A percentile compares a stretch with the other conserved stretches of the same genome.
phyloP scores from a whole-genome alignment of 257 asterid species.

The Capsicum baccatum region DNA sequence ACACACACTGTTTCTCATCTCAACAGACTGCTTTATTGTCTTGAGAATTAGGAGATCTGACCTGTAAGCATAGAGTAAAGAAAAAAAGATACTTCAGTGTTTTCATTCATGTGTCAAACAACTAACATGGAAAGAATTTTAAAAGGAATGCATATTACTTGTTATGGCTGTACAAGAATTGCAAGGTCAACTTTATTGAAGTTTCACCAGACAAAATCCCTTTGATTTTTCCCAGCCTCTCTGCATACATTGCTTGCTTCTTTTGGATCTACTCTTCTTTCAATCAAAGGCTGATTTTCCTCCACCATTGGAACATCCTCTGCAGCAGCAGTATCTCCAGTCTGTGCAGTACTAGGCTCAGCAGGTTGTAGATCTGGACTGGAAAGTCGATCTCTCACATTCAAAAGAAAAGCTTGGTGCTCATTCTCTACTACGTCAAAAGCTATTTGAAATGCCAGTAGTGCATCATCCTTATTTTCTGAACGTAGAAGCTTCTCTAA shows the following conservation, averaged over 20 bases:
- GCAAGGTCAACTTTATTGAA: slow-evolving; percentile 86
- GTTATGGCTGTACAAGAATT: slow-evolving; percentile 88
- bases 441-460: slow-evolving; percentile 89
- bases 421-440: slow-evolving; percentile 94
- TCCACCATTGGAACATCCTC: slow-evolving; percentile 77
- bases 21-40: too few species aligned
- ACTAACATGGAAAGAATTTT: slow-evolving; percentile 13
- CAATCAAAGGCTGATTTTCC: slow-evolving; percentile 44
- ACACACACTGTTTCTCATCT: slow-evolving; percentile 85
- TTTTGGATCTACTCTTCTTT: slow-evolving; percentile 44
- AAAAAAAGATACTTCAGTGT: too few species aligned
- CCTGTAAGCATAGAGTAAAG: too few species aligned
- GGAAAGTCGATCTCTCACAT: slow-evolving; percentile 68
- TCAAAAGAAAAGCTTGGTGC: slow-evolving; percentile 86
- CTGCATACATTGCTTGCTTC: slow-evolving; percentile 75
- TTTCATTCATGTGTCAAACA: too few species aligned
- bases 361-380: slow-evolving; percentile 58
- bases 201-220: slow-evolving; percentile 95
- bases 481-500: slow-evolving; percentile 80
- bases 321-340: slow-evolving; percentile 43
- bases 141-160: slow-evolving; percentile 55
- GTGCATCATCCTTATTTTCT: slow-evolving; percentile 73
- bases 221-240: slow-evolving; percentile 65
- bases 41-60: too few species aligned
- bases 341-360: slow-evolving; percentile 51